Percentiles rank a stretch among this genome's conserved stretches.
Conservation (phyloP, 148 eudicot species). For the Euryodendron excelsum region DNA sequence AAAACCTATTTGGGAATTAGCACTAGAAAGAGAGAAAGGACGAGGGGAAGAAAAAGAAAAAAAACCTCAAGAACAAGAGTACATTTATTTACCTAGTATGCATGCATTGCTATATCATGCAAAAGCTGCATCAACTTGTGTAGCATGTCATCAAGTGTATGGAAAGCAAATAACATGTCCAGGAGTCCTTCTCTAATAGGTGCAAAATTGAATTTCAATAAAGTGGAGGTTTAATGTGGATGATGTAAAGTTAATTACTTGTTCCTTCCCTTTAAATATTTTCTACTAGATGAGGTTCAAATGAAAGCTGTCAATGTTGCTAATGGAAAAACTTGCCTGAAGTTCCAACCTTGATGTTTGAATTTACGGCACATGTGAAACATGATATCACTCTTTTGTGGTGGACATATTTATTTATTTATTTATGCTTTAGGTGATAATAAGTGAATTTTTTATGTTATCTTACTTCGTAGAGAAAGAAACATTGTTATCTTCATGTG, state of each 20-base stretch:
- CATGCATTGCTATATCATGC: not conserved
- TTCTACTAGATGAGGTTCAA: constrained; percentile 84
- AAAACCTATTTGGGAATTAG: not conserved
- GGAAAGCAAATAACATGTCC: no score
- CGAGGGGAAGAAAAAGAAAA: not conserved
- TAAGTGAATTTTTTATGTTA: not conserved
- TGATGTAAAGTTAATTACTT: not conserved
- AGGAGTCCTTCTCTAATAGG: not conserved
- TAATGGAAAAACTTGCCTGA: constrained; percentile 79
- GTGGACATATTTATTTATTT: not conserved
- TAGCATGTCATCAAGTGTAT: not conserved
- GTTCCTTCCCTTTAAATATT: not conserved
- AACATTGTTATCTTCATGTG: not conserved
- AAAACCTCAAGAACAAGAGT: not conserved
- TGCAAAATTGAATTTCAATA: not conserved
- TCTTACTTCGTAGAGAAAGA: not conserved
- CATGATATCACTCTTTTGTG: not conserved
- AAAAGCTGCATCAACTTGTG: no score
- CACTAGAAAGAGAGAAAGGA: not conserved
- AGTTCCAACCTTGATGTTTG: constrained; percentile 83
- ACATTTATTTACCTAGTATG: not conserved
- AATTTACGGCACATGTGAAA: constrained; percentile 91
- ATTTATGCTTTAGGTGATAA: not conserved
- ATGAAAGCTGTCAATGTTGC: constrained; percentile 85
- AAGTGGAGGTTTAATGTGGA: not conserved